Percentiles rank a stretch among this genome's conserved stretches.
Conservation (phyloP, 768 basidiomycete genomes). For the Coprinellus aureogranulatus region DNA sequence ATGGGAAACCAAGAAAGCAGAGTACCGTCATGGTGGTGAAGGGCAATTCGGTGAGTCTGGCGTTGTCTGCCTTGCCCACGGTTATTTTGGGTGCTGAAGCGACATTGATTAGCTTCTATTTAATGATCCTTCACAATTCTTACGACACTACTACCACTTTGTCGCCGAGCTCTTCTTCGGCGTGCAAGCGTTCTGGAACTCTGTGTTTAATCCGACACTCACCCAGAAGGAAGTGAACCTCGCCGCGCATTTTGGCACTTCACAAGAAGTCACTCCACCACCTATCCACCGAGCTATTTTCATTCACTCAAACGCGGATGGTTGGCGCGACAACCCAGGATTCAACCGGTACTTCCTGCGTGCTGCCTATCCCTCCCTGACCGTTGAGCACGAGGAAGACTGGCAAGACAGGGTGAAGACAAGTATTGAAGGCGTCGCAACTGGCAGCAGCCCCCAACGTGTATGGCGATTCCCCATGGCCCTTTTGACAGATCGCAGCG, state of each 20-base stretch:
- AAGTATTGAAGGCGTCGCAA: slow-evolving; percentile 22
- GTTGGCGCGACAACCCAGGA: slow-evolving; percentile 75
- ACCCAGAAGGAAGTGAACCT: neutral
- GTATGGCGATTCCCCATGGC: slow-evolving; percentile 74
- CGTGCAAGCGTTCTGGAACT: slow-evolving; percentile 70
- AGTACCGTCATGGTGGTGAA: slow-evolving; percentile 54
- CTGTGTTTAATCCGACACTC: slow-evolving; percentile 37
- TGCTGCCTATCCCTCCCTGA: slow-evolving; percentile 66
- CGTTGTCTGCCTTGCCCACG: neutral
- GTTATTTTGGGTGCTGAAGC: neutral
- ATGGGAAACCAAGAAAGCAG: slow-evolving; percentile 10
- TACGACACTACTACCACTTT: slow-evolving; percentile 87
- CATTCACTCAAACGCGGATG: slow-evolving; percentile 51
- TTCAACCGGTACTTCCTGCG: slow-evolving; percentile 79
- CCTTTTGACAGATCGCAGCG: slow-evolving; percentile 72
- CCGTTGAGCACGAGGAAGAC: slow-evolving; percentile 66
- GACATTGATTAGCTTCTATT: slow-evolving; percentile 44
- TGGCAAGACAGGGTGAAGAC: slow-evolving; percentile 61
- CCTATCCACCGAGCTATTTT: slow-evolving; percentile 71
- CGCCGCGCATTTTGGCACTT: slow-evolving; percentile 1
- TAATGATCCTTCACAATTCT: slow-evolving; percentile 74
- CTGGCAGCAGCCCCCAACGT: slow-evolving; percentile 25
- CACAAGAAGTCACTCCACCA: slow-evolving; percentile 37
- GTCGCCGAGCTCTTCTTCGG: slow-evolving; percentile 81
- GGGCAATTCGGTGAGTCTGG: slow-evolving; percentile 62